Base-by-base conservation (phyloP, 1,139 yeast genomes). In the Yamadazyma jaroonii region DNA sequence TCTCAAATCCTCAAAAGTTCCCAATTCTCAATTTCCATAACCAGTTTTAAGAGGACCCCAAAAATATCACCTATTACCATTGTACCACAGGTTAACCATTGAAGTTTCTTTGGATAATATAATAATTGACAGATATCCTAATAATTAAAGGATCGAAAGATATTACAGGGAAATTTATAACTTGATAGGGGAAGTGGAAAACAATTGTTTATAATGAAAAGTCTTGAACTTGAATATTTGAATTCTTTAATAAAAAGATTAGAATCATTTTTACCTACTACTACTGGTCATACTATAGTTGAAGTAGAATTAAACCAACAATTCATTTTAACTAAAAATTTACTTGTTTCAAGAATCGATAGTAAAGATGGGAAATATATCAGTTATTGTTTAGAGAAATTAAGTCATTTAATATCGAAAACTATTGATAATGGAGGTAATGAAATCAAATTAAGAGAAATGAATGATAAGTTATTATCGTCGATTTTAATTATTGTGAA, bases 261-360 rank as follows among this genome's bases (percentile, higher is more conserved):
- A 24, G 64, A 59, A 31, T 56, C 65, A 20, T 53, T 69, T 27
- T 53, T 70, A 25, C 75, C 76, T 10, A 58, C 55, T 43, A 50
- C 66, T 26, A 66, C 74, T 1, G 74, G 74, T 7, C 59, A 62
- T 43, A 50, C 67, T 4, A 45, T 65, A n/a, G 60, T 61, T n/a
- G 75, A 70, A 43, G 70, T 70, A 7, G 75, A 70, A 49, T 51
- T 68, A 32, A 67, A 68, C 41, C 68, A 71, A 6, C 75, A 68
- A 45, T 70, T 59, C 42, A 41, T 60, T 11, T 47, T 55, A 20
- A 61, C 74, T 13, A 61, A 58, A 34, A 50, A 56, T 22, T 51
- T 70, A 24, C 50, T 70, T 29, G 42, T 62, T 20, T 54, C 54
- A 20, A 54, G 50, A 35, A 53, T 54, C 37, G 52, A 57, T 15